Percentiles rank a stretch among this genome's conserved stretches.
phyloP scores from a whole-genome alignment of 129 eudicot species.

The Helianthus annuus region DNA sequence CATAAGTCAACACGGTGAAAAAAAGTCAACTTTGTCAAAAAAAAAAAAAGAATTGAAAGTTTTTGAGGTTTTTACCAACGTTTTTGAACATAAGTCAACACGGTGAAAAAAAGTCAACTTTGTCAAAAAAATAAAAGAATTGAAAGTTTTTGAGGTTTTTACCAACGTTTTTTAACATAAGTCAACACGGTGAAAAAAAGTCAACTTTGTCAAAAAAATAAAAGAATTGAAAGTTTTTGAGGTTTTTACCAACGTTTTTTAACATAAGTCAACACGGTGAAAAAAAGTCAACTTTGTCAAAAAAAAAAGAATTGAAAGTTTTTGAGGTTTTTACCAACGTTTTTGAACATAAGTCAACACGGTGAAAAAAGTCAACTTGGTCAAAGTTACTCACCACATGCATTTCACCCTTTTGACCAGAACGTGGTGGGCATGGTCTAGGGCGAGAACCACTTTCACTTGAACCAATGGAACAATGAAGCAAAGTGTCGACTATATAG shows the following conservation, averaged over 20 bases:
- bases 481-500: conserved; percentile 91
- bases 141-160: background rate
- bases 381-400: conserved; percentile 64
- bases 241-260: background rate
- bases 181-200: background rate
- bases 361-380: background rate
- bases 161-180: background rate
- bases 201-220: background rate
- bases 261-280: background rate
- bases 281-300: background rate
- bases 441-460: conserved; percentile 95
- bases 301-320: background rate
- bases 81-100: background rate
- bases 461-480: conserved; percentile 87
- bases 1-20: background rate
- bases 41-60: background rate
- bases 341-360: background rate
- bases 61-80: background rate
- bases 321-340: background rate
- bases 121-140: background rate
- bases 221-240: background rate
- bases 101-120: background rate
- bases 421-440: conserved; percentile 94
- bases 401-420: conserved; percentile 99
- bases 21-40: background rate